Evolutionary conservation across 352 stramenopile species (phyloP), one percentile per base, ranked within the genome.

Genomic region (Globisporangium uncinulatum): DNA sequence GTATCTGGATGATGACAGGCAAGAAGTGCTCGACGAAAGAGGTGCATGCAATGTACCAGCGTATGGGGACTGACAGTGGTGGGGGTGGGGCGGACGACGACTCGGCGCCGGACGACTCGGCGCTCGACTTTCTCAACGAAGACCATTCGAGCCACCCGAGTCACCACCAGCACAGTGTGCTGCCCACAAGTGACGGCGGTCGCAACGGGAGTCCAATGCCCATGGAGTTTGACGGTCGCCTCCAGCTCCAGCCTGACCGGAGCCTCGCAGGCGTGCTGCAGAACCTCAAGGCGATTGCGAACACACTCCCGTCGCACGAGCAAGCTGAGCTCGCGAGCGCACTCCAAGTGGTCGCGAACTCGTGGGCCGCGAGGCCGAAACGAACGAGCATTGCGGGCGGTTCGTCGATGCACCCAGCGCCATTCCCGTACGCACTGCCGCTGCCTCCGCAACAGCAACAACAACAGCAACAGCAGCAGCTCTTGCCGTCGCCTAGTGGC

Each of bases 11-110:
- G 21, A 36, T 49, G 9, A 51, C 47, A 39, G 47, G 47, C 47
- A 53, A 42, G 47, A 39, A 42, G 47, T 53, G 47, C 31, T 53
- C 47, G 47, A 53, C 47, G 15, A 53, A 53, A 31, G 47, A 53
- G 15, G 47, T 53, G 29, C 47, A 53, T 11, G 47, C 24, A 29
- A 42, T 53, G 14, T 53, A 53, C 47, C 47, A 53, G 47, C 47
- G 31, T 15, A 53, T 53, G 47, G 47, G 47, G 4, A 29, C 24
- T 4, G 47, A 53, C 47, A 19, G 15, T 17, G 31, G 13, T 10
- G 45, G 15, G 10, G 8, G 32, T 8, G 32, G 41, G 17, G 41
- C 41, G 17, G 47, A 39, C 36, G 31, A 21, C 14, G 47, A 41
- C 7, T 24, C 47, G 21, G 47, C 47, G 17, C 29, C 31, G 4